Evolutionary conservation across 306 rosid genomes (phyloP), one percentile per base, ranked within the genome.

Genomic region (Cucurbita ficifolia): DNA sequence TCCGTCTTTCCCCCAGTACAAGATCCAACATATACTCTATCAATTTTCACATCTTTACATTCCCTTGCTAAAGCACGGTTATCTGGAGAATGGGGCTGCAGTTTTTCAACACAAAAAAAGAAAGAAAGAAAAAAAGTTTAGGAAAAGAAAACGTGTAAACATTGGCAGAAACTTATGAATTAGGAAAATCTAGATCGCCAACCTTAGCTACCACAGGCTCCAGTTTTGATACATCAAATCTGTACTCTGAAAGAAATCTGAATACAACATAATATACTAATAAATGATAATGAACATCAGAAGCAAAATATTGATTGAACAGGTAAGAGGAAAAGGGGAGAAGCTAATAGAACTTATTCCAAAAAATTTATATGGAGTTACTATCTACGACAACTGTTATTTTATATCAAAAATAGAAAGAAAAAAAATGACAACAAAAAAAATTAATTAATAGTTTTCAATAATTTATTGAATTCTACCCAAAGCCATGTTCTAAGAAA

Each of bases 1-100:
- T 89, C 89, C 0, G 90, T 89, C 87, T 92, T 89, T 6, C 97
- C 96, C 19, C 88, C 99, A 2, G 99, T 94, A 72, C 99, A 94
- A 74, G 99, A 94, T 75, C 99, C 97, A 22, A 94, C 87, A 77
- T 91, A 94, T 43, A 91, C 97, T 76, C 96, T 83, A 79, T 91
- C 89, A 77, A 91, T 94, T 82, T 89, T 94, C 78, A 94, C 99
- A 81, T 89, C 96, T 88, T 86, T 91, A 88, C 95, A 89, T 79
- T 91, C 97, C 81, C 97, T 94, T 74, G 97, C 97, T 81, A 91
- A 83, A 75, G 97, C 90, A 22, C 92, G 91, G 70, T 94, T 94
- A 84, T 94, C 99, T 0, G 97, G 99, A 74, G 96, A 87, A 86
- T 94, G 96, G 73, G 99, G 99, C 99, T 94, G 95, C 84, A 80